A percentile compares a stretch with the other conserved stretches of the same genome.
Conservation (phyloP, 2,329 filamentous ascomycete species). For the Xylariales sp. region DNA sequence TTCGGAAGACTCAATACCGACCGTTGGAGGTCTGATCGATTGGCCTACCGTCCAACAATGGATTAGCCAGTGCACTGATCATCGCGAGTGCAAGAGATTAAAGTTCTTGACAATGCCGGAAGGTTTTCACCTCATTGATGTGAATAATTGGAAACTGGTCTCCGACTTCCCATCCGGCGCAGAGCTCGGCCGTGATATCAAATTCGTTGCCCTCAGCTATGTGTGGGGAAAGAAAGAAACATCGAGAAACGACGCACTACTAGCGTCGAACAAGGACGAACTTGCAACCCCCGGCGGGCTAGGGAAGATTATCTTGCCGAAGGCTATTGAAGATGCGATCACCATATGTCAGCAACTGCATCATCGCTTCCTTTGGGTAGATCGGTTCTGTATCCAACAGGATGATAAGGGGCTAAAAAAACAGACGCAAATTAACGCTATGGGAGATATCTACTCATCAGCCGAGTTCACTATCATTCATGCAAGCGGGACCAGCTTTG, state of each 20-base stretch:
- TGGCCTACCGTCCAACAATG: slow-evolving; percentile 11
- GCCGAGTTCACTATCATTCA: slow-evolving; percentile 15
- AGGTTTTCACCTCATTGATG: slow-evolving; percentile 16
- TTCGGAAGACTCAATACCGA: neutral
- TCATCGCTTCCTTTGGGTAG: slow-evolving; percentile 19
- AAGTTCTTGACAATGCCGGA: slow-evolving; percentile 6
- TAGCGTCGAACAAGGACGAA: slow-evolving; percentile 7
- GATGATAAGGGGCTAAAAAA: slow-evolving; percentile 11
- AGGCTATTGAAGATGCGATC: slow-evolving; percentile 16
- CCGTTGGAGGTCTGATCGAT: neutral
- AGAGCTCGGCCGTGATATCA: slow-evolving; percentile 5
- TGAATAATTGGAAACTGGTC: neutral
- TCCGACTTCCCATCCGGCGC: slow-evolving; percentile 5
- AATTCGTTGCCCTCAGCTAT: slow-evolving; percentile 16
- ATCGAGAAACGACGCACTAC: slow-evolving; percentile 6
- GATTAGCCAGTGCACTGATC: neutral
- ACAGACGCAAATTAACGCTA: slow-evolving; percentile 13
- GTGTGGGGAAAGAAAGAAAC: slow-evolving; percentile 10
- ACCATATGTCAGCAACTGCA: slow-evolving; percentile 5
- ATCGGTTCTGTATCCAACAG: slow-evolving; percentile 16
- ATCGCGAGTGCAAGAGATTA: neutral
- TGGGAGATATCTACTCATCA: slow-evolving; percentile 17
- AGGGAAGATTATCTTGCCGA: slow-evolving; percentile 3
- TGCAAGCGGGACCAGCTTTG: slow-evolving; percentile 3
- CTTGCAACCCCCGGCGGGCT: slow-evolving; percentile 6